phyloP scores from a whole-genome alignment of 441 rosid genomes.

The Euphorbia corollata region DNA sequence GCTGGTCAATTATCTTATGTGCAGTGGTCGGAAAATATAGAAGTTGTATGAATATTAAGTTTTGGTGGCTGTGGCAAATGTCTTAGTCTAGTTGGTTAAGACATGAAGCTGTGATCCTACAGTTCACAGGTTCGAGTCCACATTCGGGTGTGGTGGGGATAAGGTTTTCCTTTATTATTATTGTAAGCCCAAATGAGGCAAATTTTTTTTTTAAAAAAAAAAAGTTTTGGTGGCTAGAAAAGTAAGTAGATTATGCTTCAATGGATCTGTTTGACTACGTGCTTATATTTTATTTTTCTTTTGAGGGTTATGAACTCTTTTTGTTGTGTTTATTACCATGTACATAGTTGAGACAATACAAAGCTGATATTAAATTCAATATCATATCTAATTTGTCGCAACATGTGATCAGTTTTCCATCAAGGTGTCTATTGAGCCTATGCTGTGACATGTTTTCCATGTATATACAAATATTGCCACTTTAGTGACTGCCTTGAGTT shows the following conservation, averaged over 20 bases:
- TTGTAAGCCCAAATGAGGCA: too few relatives aligned
- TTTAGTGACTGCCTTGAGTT: not conserved
- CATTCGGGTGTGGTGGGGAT: too few relatives aligned
- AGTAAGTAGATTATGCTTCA: not conserved
- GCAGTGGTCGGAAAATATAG: not conserved
- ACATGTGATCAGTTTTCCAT: not conserved
- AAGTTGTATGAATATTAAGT: not conserved
- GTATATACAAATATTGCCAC: not conserved
- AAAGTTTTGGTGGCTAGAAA: not conserved
- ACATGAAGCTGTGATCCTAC: too few relatives aligned
- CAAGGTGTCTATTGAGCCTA: not conserved
- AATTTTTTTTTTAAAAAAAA: too few relatives aligned
- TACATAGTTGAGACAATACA: not conserved
- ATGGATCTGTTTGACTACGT: not conserved
- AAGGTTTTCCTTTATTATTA: too few relatives aligned
- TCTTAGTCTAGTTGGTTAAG: too few relatives aligned
- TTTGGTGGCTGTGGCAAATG: too few relatives aligned
- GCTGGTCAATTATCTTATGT: not conserved
- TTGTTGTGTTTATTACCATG: not conserved
- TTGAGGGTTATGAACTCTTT: too few relatives aligned
- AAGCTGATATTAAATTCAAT: not conserved
- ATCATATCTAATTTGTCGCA: not conserved
- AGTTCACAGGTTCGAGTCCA: too few relatives aligned
- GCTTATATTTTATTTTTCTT: not conserved
- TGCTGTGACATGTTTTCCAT: not conserved